These are phyloP conservation scores for Hypoxylon sp. DNA, from an alignment of 2,329 filamentous ascomycete species.

Conservation along the genomic window DNA sequence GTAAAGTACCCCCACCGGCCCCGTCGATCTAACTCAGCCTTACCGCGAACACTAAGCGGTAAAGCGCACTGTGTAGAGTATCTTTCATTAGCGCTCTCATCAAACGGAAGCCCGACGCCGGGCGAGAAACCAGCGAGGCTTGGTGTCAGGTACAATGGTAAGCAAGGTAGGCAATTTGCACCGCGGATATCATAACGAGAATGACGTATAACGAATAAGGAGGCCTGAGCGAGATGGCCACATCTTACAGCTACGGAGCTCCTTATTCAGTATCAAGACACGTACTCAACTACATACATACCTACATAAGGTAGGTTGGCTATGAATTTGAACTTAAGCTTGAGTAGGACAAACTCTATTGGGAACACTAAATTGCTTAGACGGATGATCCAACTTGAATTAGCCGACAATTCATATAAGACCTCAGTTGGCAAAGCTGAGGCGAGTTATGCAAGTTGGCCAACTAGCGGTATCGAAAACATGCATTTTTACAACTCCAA, in stretches of 20 bases:
- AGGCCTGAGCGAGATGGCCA: neutral
- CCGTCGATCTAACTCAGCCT: slow-evolving; percentile 40
- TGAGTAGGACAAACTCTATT: no score
- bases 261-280: neutral
- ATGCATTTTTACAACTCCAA: slow-evolving; percentile 38
- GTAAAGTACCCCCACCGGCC: slow-evolving; percentile 16
- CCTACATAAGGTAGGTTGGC: neutral
- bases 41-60: slow-evolving; percentile 31
- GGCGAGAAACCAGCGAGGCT: slow-evolving; percentile 8
- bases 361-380: neutral
- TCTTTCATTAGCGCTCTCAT: slow-evolving; percentile 33
- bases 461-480: slow-evolving; percentile 33
- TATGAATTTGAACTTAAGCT: neutral
- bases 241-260: neutral
- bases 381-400: slow-evolving; percentile 1
- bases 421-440: slow-evolving; percentile 11
- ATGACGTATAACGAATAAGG: slow-evolving; percentile 15
- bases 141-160: neutral
- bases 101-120: slow-evolving; percentile 31
- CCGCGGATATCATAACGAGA: no score
- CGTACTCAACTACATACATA: no score
- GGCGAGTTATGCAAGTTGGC: slow-evolving; percentile 25
- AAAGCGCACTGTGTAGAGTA: slow-evolving; percentile 33
- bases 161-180: neutral
- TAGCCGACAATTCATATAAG: slow-evolving; percentile 10